These are phyloP conservation scores for Aureobasidium sp. DNA, from an alignment of 2,329 filamentous ascomycete species.

Conservation along the genomic window DNA sequence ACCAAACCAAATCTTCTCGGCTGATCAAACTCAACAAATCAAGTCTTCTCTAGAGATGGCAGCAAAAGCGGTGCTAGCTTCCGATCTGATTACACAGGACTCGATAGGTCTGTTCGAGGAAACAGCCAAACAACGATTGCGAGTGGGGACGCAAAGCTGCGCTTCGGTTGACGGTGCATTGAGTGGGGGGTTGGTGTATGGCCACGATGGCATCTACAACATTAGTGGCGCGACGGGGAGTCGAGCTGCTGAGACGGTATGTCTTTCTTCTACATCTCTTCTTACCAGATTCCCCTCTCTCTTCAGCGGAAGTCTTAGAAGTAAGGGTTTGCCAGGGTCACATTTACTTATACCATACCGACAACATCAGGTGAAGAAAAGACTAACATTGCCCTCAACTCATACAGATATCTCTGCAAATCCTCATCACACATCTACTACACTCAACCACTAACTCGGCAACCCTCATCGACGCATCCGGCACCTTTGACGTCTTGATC, in stretches of 20 bases:
- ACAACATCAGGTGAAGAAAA: not conserved
- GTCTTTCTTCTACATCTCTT: not conserved
- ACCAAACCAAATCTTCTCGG: not conserved
- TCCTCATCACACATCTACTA: slow-evolving; percentile 36
- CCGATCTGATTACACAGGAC: not conserved
- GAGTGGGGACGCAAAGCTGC: slow-evolving; percentile 24
- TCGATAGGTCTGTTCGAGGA: not conserved
- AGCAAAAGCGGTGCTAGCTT: not conserved
- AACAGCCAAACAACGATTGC: slow-evolving; percentile 1
- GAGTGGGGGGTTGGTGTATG: slow-evolving; percentile 32
- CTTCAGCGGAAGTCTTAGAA: too few species aligned
- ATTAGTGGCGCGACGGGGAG: slow-evolving; percentile 29
- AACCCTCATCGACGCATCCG: slow-evolving; percentile 41
- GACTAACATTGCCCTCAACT: not conserved
- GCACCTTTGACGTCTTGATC: slow-evolving; percentile 38
- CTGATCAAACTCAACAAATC: not conserved
- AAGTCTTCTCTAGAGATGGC: not conserved
- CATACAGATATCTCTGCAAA: slow-evolving; percentile 28
- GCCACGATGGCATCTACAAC: slow-evolving; percentile 28
- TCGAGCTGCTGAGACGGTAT: slow-evolving; percentile 19
- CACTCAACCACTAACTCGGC: slow-evolving; percentile 24
- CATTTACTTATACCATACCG: not conserved
- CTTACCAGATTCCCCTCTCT: too few species aligned
- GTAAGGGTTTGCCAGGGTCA: not conserved
- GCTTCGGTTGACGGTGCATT: slow-evolving; percentile 32